Evolutionary conservation across 2,329 filamentous ascomycete genomes (phyloP).

Genomic region (Botrytis byssoidea): DNA sequence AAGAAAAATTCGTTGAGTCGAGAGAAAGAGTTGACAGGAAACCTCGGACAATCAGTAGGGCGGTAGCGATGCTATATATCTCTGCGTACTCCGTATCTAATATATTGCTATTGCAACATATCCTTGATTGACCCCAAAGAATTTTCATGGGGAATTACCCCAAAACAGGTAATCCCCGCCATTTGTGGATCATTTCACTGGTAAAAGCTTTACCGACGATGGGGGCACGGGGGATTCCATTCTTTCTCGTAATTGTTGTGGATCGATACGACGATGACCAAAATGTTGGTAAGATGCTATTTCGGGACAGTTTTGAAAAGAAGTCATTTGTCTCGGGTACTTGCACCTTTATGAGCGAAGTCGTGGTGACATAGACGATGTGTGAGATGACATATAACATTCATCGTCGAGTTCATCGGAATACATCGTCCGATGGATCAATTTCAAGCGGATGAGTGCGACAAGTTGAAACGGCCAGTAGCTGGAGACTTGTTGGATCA

Average conservation of each 20-base stretch:
- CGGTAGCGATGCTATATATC: background rate
- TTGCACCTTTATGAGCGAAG: background rate
- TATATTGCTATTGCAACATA: background rate
- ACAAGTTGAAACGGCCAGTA: background rate
- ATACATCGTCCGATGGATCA: background rate
- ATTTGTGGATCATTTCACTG: background rate
- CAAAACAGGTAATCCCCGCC: background rate
- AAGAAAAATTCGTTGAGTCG: background rate
- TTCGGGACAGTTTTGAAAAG: background rate
- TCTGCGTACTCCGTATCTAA: background rate
- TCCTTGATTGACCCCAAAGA: background rate
- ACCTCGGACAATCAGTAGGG: background rate
- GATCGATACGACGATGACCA: background rate
- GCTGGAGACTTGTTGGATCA: background rate
- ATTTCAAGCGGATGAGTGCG: background rate
- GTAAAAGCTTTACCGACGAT: constrained; percentile 9
- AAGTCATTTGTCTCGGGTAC: constrained; percentile 6
- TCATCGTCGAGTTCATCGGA: background rate
- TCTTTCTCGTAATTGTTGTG: background rate
- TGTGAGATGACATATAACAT: background rate
- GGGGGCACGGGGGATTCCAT: no score
- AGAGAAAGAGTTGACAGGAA: background rate
- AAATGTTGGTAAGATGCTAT: background rate
- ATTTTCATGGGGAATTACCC: background rate
- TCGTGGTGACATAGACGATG: background rate